Evolutionary conservation across 768 basidiomycete species (phyloP).

Genomic region (Inosperma sp.): DNA sequence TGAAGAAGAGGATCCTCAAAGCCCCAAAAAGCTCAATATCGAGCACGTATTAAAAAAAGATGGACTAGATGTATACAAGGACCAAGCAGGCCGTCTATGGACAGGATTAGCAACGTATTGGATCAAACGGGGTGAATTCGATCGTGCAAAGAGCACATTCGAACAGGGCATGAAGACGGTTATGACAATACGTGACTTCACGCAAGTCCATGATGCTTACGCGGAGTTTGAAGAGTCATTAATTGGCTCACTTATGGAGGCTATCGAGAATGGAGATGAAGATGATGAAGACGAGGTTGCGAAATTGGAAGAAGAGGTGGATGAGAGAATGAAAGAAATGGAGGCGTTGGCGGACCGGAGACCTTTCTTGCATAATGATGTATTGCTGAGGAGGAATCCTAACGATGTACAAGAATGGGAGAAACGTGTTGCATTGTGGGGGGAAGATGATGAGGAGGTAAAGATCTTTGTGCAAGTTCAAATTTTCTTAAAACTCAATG

Average conservation of each 20-base stretch:
- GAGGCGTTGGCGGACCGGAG: conserved; percentile 92
- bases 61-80: conserved; percentile 86
- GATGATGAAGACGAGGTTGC: conserved; percentile 78
- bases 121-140: conserved; percentile 97
- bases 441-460: conserved; percentile 90
- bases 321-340: conserved; percentile 85
- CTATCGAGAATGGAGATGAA: conserved; percentile 78
- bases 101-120: conserved; percentile 95
- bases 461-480: not conserved
- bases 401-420: conserved; percentile 99
- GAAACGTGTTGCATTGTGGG: conserved; percentile 91
- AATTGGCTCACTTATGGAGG: conserved; percentile 85
- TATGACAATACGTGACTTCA: conserved; percentile 93
- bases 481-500: not conserved
- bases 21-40: conserved; percentile 70
- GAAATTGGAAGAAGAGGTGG: conserved; percentile 80
- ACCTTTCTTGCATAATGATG: conserved; percentile 96
- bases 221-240: conserved; percentile 90
- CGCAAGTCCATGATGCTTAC: conserved; percentile 96
- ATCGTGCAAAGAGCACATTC: conserved; percentile 81
- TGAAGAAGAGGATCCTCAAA: conserved; percentile 80
- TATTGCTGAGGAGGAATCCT: conserved; percentile 86
- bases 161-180: conserved; percentile 81
- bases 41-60: conserved; percentile 82
- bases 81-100: conserved; percentile 96